phyloP scores from a whole-genome alignment of 75 land plant genomes.

The Isoetes taiwanensis region DNA sequence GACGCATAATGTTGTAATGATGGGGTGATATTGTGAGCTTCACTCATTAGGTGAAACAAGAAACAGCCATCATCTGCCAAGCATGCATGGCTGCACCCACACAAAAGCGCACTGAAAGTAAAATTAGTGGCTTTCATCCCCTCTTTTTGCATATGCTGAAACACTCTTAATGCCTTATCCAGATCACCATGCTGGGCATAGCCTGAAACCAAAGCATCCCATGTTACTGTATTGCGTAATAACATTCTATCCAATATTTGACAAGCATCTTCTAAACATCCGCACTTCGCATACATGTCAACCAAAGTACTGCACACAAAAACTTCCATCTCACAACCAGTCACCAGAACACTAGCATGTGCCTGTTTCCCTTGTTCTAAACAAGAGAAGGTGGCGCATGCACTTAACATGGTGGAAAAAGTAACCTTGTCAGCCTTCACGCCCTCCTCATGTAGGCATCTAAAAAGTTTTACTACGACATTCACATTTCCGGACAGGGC shows the following conservation, averaged over 20 bases:
- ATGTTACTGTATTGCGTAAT: background rate
- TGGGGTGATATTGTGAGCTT: slow-evolving; percentile 11
- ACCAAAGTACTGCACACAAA: slow-evolving; percentile 8
- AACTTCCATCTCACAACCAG: slow-evolving; percentile 9
- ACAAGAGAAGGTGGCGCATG: background rate
- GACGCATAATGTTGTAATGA: slow-evolving; percentile 34
- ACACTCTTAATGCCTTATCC: background rate
- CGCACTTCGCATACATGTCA: slow-evolving; percentile 20
- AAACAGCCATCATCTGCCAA: slow-evolving; percentile 2
- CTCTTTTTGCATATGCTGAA: slow-evolving; percentile 1
- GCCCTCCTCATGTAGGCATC: no score
- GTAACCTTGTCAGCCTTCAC: background rate
- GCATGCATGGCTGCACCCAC: slow-evolving; percentile 13
- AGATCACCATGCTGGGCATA: slow-evolving; percentile 7
- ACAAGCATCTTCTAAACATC: background rate
- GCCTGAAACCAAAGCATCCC: slow-evolving; percentile 9
- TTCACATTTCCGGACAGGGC: no score
- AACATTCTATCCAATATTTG: background rate
- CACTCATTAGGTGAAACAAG: background rate
- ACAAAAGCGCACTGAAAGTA: no score
- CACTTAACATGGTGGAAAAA: background rate
- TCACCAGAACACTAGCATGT: background rate
- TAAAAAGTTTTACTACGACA: no score
- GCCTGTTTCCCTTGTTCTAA: slow-evolving; percentile 4
- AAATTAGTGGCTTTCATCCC: no score